phyloP scores from a whole-genome alignment of 2,329 filamentous ascomycete species.

The Paecilomyces sp. region DNA sequence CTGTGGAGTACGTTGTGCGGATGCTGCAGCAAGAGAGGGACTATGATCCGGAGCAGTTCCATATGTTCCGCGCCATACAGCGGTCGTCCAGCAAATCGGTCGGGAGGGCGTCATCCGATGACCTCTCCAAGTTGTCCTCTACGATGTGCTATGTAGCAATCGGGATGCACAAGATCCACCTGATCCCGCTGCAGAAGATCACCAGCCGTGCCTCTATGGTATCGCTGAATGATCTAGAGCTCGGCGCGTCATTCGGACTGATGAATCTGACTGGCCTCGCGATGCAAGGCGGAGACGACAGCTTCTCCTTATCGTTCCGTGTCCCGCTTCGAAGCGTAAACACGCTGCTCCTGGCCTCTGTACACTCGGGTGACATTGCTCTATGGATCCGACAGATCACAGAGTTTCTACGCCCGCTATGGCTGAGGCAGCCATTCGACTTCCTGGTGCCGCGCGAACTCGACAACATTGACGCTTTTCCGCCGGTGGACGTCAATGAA shows the following conservation, averaged over 20 bases:
- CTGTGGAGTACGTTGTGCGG: constrained; percentile 56
- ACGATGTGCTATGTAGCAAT: constrained; percentile 62
- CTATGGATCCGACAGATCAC: constrained; percentile 55
- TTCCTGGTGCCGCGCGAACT: constrained; percentile 54
- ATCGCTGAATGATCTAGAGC: constrained; percentile 44
- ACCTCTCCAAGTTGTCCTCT: constrained; percentile 57
- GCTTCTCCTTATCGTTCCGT: constrained; percentile 58
- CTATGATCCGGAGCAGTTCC: constrained; percentile 61
- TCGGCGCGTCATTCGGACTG: constrained; percentile 54
- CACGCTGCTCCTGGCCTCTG: constrained; percentile 56
- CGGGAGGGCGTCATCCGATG: constrained; percentile 55
- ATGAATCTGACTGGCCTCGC: constrained; percentile 54
- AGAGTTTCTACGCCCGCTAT: constrained; percentile 58
- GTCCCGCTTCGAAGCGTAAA: constrained; percentile 50
- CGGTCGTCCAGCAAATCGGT: constrained; percentile 51
- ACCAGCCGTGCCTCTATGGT: constrained; percentile 48
- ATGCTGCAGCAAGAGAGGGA: constrained; percentile 60
- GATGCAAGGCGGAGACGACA: constrained; percentile 57
- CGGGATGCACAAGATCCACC: constrained; percentile 61
- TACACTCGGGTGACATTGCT: constrained; percentile 58
- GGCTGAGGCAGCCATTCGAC: constrained; percentile 56
- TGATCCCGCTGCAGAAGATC: constrained; percentile 58
- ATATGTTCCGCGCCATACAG: constrained; percentile 62
- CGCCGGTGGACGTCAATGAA: constrained; percentile 43
- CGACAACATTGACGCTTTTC: constrained; percentile 43